A percentile compares a stretch with the other conserved stretches of the same genome.
These are phyloP conservation scores for Rhododendron griersonianum DNA, from an alignment of 148 eudicot genomes.

Conservation along the genomic window DNA sequence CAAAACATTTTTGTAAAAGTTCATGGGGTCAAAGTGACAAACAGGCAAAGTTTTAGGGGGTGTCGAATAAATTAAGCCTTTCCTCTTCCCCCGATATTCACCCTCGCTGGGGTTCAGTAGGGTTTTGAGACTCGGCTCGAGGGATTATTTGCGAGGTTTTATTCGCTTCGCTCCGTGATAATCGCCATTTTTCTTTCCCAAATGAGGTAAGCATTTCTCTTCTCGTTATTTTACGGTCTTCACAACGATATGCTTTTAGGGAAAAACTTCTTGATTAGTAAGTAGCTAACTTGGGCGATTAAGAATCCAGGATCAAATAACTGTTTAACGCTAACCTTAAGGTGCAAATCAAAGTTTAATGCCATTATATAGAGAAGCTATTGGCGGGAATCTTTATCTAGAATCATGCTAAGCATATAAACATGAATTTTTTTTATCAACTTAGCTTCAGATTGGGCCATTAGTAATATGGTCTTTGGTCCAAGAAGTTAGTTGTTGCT, in stretches of 20 bases:
- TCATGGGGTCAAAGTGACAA: neutral
- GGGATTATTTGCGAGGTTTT: neutral
- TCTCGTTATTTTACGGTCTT: neutral
- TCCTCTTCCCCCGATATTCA: too few relatives aligned
- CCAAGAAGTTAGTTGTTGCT: too few relatives aligned
- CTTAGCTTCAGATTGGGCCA: too few relatives aligned
- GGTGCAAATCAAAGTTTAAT: neutral
- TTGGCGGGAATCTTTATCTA: too few relatives aligned
- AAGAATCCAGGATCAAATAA: neutral
- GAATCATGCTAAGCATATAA: neutral
- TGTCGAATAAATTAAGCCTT: neutral
- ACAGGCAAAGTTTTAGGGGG: neutral
- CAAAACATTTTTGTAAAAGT: too few relatives aligned
- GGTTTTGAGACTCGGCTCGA: neutral
- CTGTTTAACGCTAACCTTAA: neutral
- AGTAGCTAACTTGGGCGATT: neutral
- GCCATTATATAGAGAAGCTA: neutral
- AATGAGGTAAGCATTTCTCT: constrained; percentile 6
- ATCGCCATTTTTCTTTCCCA: neutral
- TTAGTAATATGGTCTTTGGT: too few relatives aligned
- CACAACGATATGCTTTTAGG: neutral
- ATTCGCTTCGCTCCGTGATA: neutral
- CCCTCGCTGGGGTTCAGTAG: neutral
- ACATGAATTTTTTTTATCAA: neutral
- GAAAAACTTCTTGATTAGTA: neutral